Percentiles rank a stretch among this genome's conserved stretches.
Evolutionary conservation across 495 filamentous ascomycete species (phyloP).

Genomic region (Tuber aestivum): DNA sequence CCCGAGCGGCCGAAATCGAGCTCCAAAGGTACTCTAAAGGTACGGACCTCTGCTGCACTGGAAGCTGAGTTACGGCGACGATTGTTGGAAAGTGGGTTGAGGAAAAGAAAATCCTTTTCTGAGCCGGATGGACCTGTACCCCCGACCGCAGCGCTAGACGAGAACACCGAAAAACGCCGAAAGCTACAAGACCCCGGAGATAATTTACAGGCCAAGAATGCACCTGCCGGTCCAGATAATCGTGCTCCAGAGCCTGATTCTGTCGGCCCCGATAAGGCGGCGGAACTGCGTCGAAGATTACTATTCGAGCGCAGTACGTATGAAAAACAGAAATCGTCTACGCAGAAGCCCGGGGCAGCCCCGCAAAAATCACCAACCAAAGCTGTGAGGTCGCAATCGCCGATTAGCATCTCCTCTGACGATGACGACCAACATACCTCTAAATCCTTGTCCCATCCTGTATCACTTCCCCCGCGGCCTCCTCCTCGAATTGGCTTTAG

Average conservation of each 20-base stretch:
- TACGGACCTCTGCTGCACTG: conserved; percentile 22
- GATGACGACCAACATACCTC: conserved; percentile 22
- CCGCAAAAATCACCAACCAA: conserved; percentile 12
- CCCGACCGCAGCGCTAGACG: conserved; percentile 10
- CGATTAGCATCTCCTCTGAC: conserved; percentile 37
- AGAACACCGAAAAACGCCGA: conserved; percentile 24
- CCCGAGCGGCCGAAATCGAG: neutral
- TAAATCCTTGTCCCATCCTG: conserved; percentile 18
- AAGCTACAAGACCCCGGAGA: neutral
- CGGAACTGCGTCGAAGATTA: conserved; percentile 27
- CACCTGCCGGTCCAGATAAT: neutral
- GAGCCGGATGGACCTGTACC: conserved; percentile 9
- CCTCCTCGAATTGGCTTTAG: conserved; percentile 38
- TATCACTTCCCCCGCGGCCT: conserved; percentile 37
- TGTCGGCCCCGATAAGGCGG: neutral
- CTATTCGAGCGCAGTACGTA: conserved; percentile 25
- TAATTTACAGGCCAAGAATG: neutral
- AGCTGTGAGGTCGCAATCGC: conserved; percentile 24
- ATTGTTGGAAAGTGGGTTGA: conserved; percentile 35
- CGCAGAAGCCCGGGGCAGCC: conserved; percentile 7
- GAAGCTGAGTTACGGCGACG: conserved; percentile 35
- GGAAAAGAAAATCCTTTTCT: conserved; percentile 29
- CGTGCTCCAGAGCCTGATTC: neutral
- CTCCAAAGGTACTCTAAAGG: neutral
- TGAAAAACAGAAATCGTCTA: conserved; percentile 29